phyloP scores from a whole-genome alignment of 2,329 filamentous ascomycete species.

The Drechmeria coniospora region DNA sequence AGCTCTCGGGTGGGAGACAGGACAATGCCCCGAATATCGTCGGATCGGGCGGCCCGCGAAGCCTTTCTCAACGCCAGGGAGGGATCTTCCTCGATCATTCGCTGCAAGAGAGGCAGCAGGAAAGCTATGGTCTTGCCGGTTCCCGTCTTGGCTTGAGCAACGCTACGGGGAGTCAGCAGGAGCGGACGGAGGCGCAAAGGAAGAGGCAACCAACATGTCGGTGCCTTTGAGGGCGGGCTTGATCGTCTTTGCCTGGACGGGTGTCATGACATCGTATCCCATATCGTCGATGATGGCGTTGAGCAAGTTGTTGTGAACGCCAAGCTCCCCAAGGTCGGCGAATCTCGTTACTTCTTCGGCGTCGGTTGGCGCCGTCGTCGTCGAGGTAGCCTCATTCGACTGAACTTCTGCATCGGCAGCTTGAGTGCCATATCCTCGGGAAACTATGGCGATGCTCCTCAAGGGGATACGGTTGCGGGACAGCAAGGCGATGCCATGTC shows the following conservation, averaged over 20 bases:
- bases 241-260: slow-evolving; percentile 78
- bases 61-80: slow-evolving; percentile 34
- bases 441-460: slow-evolving; percentile 10
- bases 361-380: slow-evolving; percentile 4
- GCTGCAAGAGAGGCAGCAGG: slow-evolving; percentile 71
- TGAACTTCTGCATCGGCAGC: slow-evolving; percentile 13
- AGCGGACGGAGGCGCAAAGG: background rate
- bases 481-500: slow-evolving; percentile 7
- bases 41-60: slow-evolving; percentile 21
- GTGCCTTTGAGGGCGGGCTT: slow-evolving; percentile 61
- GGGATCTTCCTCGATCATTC: slow-evolving; percentile 51
- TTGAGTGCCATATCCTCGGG: slow-evolving; percentile 25
- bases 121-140: slow-evolving; percentile 96
- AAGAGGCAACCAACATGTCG: slow-evolving; percentile 54
- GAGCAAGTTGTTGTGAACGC: slow-evolving; percentile 51
- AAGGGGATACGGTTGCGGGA: slow-evolving; percentile 6
- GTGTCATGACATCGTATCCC: slow-evolving; percentile 74
- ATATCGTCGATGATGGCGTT: slow-evolving; percentile 55
- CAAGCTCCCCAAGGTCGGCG: slow-evolving; percentile 25
- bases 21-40: slow-evolving; percentile 54
- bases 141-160: slow-evolving; percentile 92
- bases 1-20: slow-evolving; percentile 70
- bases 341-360: slow-evolving; percentile 24
- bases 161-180: slow-evolving; percentile 27
- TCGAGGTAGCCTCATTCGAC: slow-evolving; percentile 1